Conservation (phyloP, 768 basidiomycete species). For the Suillus brevipes region DNA sequence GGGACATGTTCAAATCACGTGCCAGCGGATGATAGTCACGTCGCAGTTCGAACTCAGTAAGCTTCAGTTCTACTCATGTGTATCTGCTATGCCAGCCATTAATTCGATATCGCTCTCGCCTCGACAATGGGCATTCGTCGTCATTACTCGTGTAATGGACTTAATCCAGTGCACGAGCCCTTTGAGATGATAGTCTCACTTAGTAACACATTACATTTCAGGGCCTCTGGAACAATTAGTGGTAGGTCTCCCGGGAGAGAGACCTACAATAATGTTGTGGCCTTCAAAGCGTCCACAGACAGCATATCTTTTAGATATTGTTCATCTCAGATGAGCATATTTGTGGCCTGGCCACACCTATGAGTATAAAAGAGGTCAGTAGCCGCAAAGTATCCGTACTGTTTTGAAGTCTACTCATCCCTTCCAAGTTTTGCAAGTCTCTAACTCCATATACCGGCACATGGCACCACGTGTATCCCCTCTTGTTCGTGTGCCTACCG, state of each 20-base stretch:
- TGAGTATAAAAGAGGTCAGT: constrained; percentile 3
- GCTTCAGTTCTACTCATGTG: no score
- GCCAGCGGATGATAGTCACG: no score
- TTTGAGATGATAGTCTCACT: neutral
- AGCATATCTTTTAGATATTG: neutral
- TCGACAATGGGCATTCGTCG: neutral
- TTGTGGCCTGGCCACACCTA: neutral
- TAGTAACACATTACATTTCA: neutral
- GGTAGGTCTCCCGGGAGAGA: neutral
- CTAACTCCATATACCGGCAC: neutral
- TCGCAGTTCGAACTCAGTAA: no score
- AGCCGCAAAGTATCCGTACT: neutral
- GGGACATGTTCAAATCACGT: no score
- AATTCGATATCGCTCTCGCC: neutral
- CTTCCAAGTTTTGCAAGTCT: neutral
- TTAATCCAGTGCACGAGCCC: neutral
- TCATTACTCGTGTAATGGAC: neutral
- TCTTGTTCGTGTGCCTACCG: neutral
- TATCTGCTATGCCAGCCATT: neutral
- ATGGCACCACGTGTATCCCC: neutral
- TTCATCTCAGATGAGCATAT: neutral
- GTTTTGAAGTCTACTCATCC: neutral
- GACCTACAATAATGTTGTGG: neutral
- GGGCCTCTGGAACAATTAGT: neutral
- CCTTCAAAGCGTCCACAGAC: neutral